Evolutionary conservation across 805 yeast species (phyloP).

Genomic region (Hanseniaspora jakobsenii): DNA sequence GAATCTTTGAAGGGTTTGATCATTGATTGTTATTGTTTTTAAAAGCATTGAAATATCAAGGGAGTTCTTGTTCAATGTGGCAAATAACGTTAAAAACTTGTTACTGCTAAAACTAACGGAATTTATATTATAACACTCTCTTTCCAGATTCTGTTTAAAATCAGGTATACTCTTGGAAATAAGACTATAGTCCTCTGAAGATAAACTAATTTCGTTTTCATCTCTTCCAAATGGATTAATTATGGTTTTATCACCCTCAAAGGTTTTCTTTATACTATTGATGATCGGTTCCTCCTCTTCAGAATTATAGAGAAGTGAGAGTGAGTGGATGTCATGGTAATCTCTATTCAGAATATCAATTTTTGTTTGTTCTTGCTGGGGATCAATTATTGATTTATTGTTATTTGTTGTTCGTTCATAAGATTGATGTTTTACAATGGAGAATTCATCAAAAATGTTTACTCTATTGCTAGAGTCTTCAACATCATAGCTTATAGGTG

Average conservation of each 20-base stretch:
- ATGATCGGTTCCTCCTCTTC: too few species aligned
- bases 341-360: too few species aligned
- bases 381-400: too few species aligned
- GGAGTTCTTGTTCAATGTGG: neutral
- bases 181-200: neutral
- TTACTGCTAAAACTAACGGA: neutral
- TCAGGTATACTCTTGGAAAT: neutral
- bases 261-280: too few species aligned
- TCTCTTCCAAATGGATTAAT: neutral
- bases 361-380: too few species aligned
- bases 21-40: neutral
- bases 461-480: too few species aligned
- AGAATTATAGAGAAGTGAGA: too few species aligned
- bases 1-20: neutral
- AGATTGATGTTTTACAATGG: too few species aligned
- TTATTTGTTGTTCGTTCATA: too few species aligned
- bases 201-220: neutral
- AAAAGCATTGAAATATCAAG: neutral
- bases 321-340: too few species aligned
- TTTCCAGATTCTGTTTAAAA: neutral
- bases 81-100: neutral
- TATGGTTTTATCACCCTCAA: neutral
- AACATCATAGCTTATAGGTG: too few species aligned
- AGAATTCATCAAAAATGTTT: too few species aligned
- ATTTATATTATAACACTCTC: neutral